Evolutionary conservation across 2,329 filamentous ascomycete genomes (phyloP), one percentile per base, ranked within the genome.

Genomic region (Aureobasidium lini): DNA sequence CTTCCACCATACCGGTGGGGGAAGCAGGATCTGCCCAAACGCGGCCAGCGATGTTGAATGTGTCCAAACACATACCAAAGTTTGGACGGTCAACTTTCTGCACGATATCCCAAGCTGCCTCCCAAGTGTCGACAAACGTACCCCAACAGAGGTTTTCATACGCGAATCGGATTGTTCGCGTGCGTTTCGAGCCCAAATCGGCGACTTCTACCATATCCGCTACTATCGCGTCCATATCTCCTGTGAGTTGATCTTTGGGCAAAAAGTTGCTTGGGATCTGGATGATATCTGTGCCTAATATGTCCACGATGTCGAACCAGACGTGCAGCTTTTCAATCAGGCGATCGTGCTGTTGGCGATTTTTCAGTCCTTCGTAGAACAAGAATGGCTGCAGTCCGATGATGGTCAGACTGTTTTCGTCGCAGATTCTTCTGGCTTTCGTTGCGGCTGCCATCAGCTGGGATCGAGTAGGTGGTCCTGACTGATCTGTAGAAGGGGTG

Each of bases 61-160:
- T 64, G 40, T 65, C 64, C 4, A 65, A 54, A 34, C 64, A 65
- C 32, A 64, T 34, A 28, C 64, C 64, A 36, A 65, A 65, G 29
- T 65, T 65, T 1, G 59, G 49, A 15, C 60, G 49, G 53, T 65
- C 54, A 2, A 65, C 64, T 2, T 73, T 74, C 64, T 78, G 72
- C 0, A 91, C 83, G 2, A 90, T 75, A 6, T 85, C 81, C 85
- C 86, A 93, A 64, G 81, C 83, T 10, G 76, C 73, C 69, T 91
- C 87, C 89, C 89, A 93, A 0, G 78, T 84, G 68, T 89, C 79
- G 60, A 85, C 76, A 56, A 83, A 79, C 0, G 87, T 90, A 9
- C 86, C 87, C 83, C 85, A 93, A 64, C 81, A 84, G 3, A 93
- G 76, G 8, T 82, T 83, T 71, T 94, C 89, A 70, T 89, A 92